phyloP scores from a whole-genome alignment of 495 filamentous ascomycete species.

The Aspergillus campestris region DNA sequence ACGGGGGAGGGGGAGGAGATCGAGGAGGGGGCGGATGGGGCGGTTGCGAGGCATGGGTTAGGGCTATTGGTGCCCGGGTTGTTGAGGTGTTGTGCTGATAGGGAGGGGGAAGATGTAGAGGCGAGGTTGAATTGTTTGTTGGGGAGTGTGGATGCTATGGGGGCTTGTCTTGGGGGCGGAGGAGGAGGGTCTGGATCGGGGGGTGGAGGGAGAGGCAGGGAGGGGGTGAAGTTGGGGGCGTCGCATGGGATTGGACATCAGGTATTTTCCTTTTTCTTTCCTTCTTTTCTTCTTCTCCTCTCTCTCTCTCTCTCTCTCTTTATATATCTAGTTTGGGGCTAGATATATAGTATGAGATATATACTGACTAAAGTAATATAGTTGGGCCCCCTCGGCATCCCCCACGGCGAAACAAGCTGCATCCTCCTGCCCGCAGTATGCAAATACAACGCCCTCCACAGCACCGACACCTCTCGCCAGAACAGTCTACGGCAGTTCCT shows the following conservation, averaged over 20 bases:
- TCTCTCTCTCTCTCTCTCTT: neutral
- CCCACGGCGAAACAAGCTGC: conserved; percentile 59
- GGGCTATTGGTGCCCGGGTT: conserved; percentile 42
- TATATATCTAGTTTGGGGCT: no score
- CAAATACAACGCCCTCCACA: conserved; percentile 47
- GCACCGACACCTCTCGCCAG: conserved; percentile 41
- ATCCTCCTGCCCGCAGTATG: conserved; percentile 54
- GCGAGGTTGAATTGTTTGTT: conserved; percentile 45
- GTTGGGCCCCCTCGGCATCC: conserved; percentile 55
- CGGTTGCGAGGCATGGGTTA: conserved; percentile 35
- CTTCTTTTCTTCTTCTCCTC: neutral
- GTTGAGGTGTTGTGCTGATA: conserved; percentile 38
- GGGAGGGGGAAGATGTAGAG: conserved; percentile 28
- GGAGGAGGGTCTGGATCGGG: conserved; percentile 30
- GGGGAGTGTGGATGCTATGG: conserved; percentile 50
- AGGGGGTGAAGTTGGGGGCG: conserved; percentile 41
- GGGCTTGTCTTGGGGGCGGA: conserved; percentile 36
- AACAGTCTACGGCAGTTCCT: conserved; percentile 38
- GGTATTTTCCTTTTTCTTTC: conserved; percentile 13
- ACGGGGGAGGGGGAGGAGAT: conserved; percentile 27
- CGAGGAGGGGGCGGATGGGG: no score
- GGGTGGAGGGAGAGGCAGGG: conserved; percentile 19
- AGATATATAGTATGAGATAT: no score
- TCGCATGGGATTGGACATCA: conserved; percentile 64
- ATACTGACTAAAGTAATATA: conserved; percentile 3